Base-by-base conservation (phyloP, 2,329 filamentous ascomycete species). In the Drechslerella stenobrocha region DNA sequence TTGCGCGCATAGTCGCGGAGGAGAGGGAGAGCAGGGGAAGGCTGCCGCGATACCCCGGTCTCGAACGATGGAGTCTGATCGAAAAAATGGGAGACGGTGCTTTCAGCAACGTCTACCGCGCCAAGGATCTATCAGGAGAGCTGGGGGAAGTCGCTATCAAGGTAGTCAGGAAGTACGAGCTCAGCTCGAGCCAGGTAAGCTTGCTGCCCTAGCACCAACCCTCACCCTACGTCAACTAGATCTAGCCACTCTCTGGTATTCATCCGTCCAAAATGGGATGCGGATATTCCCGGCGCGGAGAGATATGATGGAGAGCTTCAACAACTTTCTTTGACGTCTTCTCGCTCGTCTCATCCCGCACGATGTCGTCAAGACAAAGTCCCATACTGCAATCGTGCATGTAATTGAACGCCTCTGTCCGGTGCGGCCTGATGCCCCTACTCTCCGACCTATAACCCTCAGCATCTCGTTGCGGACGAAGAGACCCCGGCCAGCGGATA, bases 41-140 rank as follows among this genome's bases (percentile, higher is more conserved):
- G 77, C 86, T 97, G 74, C 92, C 93, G 37, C 83, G 80, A 72
- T 95, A 95, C 74, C 88, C 89, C 0, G 89, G 89, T 34, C 80
- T 95, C 35, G 90, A 95, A 73, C 81, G 91, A 74, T 98, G 89
- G 87, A 84, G 87, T 55, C 80, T 96, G 30, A 64, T 93, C 52
- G 91, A 96, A 78, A 97, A 97, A 82, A 98, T 98, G 92, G 93
- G 93, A 71, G 93, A 97, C 73, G 93, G 93, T 69, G 93, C 93
- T 67, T 98, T 98, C 81, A 97, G 92, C 80, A 97, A 97, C 75
- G 93, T 98, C 71, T 98, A 97, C 78, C 86, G 89, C 35, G 93
- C 93, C 34, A 83, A 82, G 72, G 93, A 98, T 76, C 81, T 77
- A 45, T 82, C 85, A 3, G 87, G 88, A 37, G 81, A 86, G 70